Base-by-base conservation (phyloP, 352 stramenopile species). In the Phytophthora sansomeana region DNA sequence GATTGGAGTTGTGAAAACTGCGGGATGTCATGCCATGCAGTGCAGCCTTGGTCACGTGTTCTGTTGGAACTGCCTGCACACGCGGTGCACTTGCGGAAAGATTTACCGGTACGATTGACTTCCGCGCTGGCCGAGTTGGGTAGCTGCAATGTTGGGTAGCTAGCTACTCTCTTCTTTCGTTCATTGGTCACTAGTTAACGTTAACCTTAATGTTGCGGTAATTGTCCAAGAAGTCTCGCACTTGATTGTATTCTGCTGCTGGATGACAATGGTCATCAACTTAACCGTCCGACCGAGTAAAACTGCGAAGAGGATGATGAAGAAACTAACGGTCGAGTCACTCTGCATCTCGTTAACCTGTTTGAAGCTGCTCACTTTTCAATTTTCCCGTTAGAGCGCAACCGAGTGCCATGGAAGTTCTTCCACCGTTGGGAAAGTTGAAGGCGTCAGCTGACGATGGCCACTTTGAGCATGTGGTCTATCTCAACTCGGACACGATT, bases 1-100 rank as follows among this genome's bases (percentile, higher is more conserved):
- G 41, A 72, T 92, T 16, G 83, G 83, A 7, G 78, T 91, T 1
- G 44, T 87, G 46, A 79, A 77, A 42, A 63, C 71, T n/a, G 30
- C 46, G 0, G 84, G 84, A n/a, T 92, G 81, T 51, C 57, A 80
- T n/a, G 11, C 44, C 8, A 85, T 92, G 47, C 46, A 6, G 11
- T 86, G 78, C 38, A 28, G 59, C 10, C 59, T 64, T 21, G 74
- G 72, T 7, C 79, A 87, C 46, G 3, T 13, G 16, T 85, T 87
- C 29, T 87, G 76, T 54, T 87, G 67, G 62, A 50, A 63, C 16
- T 87, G 75, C 44, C 53, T 62, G 35, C 3, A 59, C 0, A 19
- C 38, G n/a, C 42, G 17, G 0, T 85, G 77, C 53, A 59, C 21
- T 19, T 82, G 75, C 24, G 38, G 42, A 7, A n/a, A 19, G 21